These are phyloP conservation scores for Scheffersomyces titani DNA, from an alignment of 1,139 yeast species.

Conservation along the genomic window DNA sequence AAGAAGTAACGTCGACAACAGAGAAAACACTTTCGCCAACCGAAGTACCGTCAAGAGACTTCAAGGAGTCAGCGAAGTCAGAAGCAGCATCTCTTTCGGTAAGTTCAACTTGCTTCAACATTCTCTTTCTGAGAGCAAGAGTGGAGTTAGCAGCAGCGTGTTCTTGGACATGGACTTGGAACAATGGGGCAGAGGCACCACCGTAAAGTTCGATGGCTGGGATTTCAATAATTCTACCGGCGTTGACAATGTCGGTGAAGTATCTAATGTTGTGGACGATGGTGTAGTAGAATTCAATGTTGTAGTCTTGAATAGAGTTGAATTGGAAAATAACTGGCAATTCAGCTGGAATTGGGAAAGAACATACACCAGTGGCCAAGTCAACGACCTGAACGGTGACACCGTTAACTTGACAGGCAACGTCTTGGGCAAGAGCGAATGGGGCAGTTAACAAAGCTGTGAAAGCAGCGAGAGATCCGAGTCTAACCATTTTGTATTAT, in stretches of 20 bases:
- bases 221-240: conserved; percentile 34
- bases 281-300: conserved; percentile 40
- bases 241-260: conserved; percentile 38
- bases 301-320: conserved; percentile 32
- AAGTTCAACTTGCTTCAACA: conserved; percentile 15
- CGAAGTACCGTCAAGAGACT: conserved; percentile 29
- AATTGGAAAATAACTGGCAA: conserved; percentile 30
- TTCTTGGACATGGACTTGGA: conserved; percentile 30
- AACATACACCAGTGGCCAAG: conserved; percentile 44
- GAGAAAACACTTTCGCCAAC: conserved; percentile 18
- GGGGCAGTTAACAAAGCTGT: conserved; percentile 20
- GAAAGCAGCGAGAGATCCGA: conserved; percentile 15
- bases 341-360: conserved; percentile 34
- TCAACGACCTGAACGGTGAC: conserved; percentile 35
- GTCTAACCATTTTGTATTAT: conserved; percentile 14
- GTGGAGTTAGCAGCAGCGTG: conserved; percentile 42
- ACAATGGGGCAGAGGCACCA: conserved; percentile 24
- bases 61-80: conserved; percentile 32
- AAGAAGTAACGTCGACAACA: conserved; percentile 24
- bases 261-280: conserved; percentile 20
- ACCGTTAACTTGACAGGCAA: conserved; percentile 42
- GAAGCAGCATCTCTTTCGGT: conserved; percentile 31
- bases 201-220: conserved; percentile 35
- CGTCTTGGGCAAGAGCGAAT: conserved; percentile 28
- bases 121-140: conserved; percentile 46